Base-by-base conservation (phyloP, 768 basidiomycete species). In the Clitopilus hobsonii region DNA sequence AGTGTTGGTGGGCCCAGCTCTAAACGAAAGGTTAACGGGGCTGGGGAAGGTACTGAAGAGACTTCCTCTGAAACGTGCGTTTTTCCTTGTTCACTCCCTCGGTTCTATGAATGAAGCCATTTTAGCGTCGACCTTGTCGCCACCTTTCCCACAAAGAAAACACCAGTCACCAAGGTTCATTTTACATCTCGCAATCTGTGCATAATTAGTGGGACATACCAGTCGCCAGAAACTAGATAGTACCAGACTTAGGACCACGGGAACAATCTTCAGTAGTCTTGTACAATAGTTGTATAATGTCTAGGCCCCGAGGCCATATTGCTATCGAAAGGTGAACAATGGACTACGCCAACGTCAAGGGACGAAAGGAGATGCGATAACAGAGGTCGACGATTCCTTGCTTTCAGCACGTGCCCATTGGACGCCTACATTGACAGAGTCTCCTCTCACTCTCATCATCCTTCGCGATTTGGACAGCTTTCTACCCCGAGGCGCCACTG, bases 181-280 rank as follows among this genome's bases (percentile, higher is more conserved):
- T 97, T 98, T 64, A 98, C 97, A 7, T 84, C 94, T 25, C 83
- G 96, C 13, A 99, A 99, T 69, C 79, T 99, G 28, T 95, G 93
- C 69, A 72, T 98, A 54, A 91, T 89, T 45, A 88, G 89, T 16
- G 96, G 96, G 5, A 78, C 77, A 38, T 88, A 86, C 65, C 72
- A 84, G 38, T 73, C 87, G 20, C 76, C 83, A 0, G 88, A 88
- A 55, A 66, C 72, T 51, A 74, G 81, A 68, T 84, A 65, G 52
- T 26, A 36, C 25, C n/a, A n/a, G n/a, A n/a, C n/a, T n/a, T n/a
- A n/a, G n/a, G n/a, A n/a, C n/a, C n/a, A n/a, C n/a, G n/a, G n/a
- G n/a, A n/a, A n/a, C n/a, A n/a, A n/a, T n/a, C n/a, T n/a, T n/a
- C n/a, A n/a, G n/a, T n/a, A n/a, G n/a, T n/a, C n/a, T n/a, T n/a